These are phyloP conservation scores for Bryum argenteum DNA, from an alignment of 225 moss, liverwort and hornwort genomes.

Conservation along the genomic window DNA sequence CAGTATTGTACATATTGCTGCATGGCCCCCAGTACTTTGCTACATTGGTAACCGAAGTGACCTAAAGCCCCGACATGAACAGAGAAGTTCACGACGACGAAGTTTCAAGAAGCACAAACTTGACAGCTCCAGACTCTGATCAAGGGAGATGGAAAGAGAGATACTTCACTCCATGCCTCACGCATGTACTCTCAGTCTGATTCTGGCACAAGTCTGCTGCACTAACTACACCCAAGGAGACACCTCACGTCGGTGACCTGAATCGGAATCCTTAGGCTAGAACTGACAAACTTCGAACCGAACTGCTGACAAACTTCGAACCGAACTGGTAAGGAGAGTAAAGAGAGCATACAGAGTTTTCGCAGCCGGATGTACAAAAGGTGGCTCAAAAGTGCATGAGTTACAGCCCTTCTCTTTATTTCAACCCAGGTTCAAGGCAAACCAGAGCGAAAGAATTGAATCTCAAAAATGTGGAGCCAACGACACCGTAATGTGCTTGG, in stretches of 20 bases:
- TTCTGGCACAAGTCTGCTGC: constrained; percentile 15
- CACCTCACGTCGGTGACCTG: constrained; percentile 6
- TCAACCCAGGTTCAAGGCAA: constrained; percentile 50
- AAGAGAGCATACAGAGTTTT: constrained; percentile 32
- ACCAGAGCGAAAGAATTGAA: constrained; percentile 53
- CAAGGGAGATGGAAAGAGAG: neutral
- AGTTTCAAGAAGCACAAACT: neutral
- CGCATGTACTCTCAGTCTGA: neutral
- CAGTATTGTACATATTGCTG: no score
- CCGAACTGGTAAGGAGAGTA: constrained; percentile 16
- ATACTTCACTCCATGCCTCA: neutral
- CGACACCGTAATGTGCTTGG: constrained; percentile 29
- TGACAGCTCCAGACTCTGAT: neutral
- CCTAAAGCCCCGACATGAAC: neutral
- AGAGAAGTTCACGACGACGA: neutral
- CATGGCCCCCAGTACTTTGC: no score
- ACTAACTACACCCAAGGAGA: neutral
- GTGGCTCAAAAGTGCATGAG: constrained; percentile 33
- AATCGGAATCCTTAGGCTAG: neutral
- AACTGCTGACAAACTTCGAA: neutral
- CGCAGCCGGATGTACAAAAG: constrained; percentile 22
- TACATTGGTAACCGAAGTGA: neutral
- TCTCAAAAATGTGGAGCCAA: constrained; percentile 35
- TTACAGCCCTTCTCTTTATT: constrained; percentile 49
- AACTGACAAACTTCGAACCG: neutral